Evolutionary conservation across 176 grass and related monocot genomes (phyloP), one percentile per base, ranked within the genome.

Genomic region (Saccharum spontaneum): DNA sequence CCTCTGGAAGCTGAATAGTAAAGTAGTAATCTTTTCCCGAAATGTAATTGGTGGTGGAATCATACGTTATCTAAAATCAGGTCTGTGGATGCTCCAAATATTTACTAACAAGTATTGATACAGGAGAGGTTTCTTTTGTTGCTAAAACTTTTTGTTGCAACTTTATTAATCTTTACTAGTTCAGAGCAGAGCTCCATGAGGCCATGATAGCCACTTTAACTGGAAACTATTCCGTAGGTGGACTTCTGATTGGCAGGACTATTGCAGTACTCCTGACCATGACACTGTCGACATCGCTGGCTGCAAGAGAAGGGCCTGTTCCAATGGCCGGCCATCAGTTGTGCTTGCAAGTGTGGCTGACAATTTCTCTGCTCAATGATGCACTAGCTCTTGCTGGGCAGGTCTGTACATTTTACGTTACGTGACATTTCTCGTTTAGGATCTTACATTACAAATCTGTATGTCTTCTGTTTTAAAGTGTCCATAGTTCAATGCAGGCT

Each of bases 291-390:
- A 98, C 95, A 63, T 98, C 95, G 77, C 41, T 91, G 39, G 95
- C 92, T 65, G 79, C 92, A 76, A 89, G 89, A 85, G 34, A 94
- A 91, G 95, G 95, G 3, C 85, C 92, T 76, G 71, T 98, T 90
- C 89, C 88, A 70, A 98, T 94, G 95, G 95, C 95, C 20, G 92
- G 90, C 48, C 84, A 98, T 61, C 76, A 98, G 76, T 87, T 98
- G 76, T 94, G 95, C 63, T 87, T 98, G 76, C 92, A 98, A 85
- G 89, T 98, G 20, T 98, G 95, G 92, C 63, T 98, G 50, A 88
- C 92, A 15, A 73, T 94, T n/a, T 95, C 92, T 72, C 89, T 98
- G 13, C 90, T 98, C 10, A 98, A 98, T 50, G 95, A 98, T 73
- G 92, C 92, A 11, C 82, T 93, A 69, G 92, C 95, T 31, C 95